Conservation (phyloP, 805 yeast species). For the Saccharomycopsis malanga region DNA sequence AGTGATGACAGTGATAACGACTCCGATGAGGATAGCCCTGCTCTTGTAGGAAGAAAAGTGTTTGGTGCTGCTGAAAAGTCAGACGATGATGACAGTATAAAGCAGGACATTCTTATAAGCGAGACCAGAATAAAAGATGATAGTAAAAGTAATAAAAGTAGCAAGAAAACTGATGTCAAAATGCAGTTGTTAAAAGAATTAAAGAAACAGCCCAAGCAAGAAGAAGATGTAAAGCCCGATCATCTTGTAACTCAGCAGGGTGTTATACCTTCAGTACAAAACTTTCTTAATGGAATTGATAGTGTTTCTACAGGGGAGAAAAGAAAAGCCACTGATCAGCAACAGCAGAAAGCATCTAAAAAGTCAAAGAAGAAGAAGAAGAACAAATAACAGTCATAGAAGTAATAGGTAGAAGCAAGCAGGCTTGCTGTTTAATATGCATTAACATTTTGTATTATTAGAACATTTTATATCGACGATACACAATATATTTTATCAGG, state of each 20-base stretch:
- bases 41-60: constrained; percentile 8
- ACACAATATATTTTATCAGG: too few species aligned
- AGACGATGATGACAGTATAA: background rate
- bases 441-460: too few species aligned
- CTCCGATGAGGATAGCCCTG: background rate
- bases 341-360: background rate
- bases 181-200: background rate
- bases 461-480: too few species aligned
- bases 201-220: background rate
- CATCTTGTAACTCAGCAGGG: background rate
- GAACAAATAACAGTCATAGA: too few species aligned
- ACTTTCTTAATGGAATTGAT: background rate
- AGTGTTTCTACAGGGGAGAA: background rate
- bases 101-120: background rate
- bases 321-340: background rate
- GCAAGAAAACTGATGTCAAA: background rate
- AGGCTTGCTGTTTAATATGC: too few species aligned
- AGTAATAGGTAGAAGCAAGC: too few species aligned
- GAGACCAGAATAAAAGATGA: background rate
- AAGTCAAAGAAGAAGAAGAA: background rate
- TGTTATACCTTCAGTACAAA: background rate
- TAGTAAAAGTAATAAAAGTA: background rate
- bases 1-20: constrained; percentile 7
- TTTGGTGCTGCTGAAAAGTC: background rate
- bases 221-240: background rate